Evolutionary conservation across 2,329 filamentous ascomycete species (phyloP).

Genomic region (Penicillium sp.): DNA sequence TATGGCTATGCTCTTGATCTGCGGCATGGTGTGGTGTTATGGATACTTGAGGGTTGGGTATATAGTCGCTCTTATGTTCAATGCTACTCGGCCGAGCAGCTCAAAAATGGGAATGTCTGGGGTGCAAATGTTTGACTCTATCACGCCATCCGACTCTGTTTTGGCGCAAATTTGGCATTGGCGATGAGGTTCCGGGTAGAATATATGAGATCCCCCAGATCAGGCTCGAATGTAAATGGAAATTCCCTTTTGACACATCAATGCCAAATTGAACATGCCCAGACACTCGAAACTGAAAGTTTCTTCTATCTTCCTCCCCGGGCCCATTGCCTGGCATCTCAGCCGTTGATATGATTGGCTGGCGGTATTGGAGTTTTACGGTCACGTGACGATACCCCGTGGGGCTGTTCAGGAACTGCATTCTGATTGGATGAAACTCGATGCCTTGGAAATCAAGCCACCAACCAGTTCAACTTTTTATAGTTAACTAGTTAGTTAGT

Average conservation of each 20-base stretch:
- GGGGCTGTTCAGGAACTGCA: background rate
- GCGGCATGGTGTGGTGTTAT: conserved; percentile 4
- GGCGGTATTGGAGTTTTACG: background rate
- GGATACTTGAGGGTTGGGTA: background rate
- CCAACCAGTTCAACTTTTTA: no score
- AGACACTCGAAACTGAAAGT: background rate
- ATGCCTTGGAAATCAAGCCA: background rate
- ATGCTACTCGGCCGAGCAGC: conserved; percentile 13
- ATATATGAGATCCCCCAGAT: background rate
- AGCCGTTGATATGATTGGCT: conserved; percentile 3
- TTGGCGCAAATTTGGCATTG: conserved; percentile 8
- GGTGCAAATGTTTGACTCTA: conserved; percentile 8
- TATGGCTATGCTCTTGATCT: conserved; percentile 45
- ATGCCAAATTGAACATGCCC: background rate
- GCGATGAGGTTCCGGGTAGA: background rate
- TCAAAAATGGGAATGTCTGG: conserved; percentile 1
- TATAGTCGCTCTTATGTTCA: background rate
- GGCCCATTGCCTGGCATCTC: background rate
- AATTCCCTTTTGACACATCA: background rate
- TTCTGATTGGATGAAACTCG: background rate
- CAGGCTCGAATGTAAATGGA: background rate
- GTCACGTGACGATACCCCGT: background rate
- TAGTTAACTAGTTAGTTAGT: no score
- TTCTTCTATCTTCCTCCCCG: background rate
- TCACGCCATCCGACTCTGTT: conserved; percentile 16